These are phyloP conservation scores for Schizosaccharomyces octosporus DNA, from an alignment of 805 yeast species.

Conservation along the genomic window DNA sequence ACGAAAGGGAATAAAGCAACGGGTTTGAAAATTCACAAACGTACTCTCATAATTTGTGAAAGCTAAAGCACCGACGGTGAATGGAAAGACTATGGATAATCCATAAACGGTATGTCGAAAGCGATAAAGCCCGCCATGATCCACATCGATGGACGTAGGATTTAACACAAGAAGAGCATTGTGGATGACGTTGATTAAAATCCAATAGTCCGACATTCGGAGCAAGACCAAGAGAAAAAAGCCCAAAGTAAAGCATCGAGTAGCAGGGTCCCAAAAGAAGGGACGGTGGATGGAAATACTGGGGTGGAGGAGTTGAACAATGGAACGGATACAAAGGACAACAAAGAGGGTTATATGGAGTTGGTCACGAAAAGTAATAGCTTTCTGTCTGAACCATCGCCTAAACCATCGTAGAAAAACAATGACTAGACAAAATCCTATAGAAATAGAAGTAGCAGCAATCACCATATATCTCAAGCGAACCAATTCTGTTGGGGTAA, in stretches of 20 bases:
- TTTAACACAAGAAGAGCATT: background rate
- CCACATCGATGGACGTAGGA: background rate
- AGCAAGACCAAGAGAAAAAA: background rate
- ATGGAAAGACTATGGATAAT: background rate
- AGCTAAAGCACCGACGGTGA: background rate
- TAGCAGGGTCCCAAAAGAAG: background rate
- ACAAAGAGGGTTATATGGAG: background rate
- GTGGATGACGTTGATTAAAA: background rate
- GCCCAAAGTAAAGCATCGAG: background rate
- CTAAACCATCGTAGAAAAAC: background rate
- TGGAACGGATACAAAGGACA: background rate
- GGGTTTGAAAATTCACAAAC: background rate
- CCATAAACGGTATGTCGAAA: background rate
- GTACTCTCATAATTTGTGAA: background rate
- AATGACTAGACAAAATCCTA: background rate
- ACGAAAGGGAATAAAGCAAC: background rate
- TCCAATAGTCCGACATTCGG: background rate
- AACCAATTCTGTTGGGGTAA: background rate
- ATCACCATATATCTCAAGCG: background rate
- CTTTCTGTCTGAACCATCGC: background rate
- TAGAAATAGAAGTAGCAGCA: background rate
- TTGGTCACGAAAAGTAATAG: background rate
- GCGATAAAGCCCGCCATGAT: background rate
- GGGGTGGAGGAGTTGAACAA: background rate
- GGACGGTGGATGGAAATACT: background rate